These are phyloP conservation scores for Phytophthora agathidicida DNA, from an alignment of 352 stramenopile genomes.

Conservation along the genomic window DNA sequence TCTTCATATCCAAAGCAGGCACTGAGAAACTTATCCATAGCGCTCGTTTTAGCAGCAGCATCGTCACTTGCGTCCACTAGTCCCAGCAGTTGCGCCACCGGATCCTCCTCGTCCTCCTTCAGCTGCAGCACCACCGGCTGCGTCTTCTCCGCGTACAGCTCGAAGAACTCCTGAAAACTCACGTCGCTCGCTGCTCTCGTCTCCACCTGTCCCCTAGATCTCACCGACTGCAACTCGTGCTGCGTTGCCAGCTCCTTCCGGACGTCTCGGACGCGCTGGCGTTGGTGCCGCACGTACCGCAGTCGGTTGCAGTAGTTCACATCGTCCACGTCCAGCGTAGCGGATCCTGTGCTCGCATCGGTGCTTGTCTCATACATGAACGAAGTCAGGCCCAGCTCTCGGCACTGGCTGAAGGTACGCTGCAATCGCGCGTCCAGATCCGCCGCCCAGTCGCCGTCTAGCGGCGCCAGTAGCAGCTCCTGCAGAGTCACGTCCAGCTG, in stretches of 20 bases:
- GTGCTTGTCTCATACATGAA: slow-evolving; percentile 17
- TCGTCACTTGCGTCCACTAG: slow-evolving; percentile 11
- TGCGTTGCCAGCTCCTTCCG: slow-evolving; percentile 21
- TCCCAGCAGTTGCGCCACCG: slow-evolving; percentile 21
- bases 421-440: slow-evolving; percentile 43
- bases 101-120: slow-evolving; percentile 7
- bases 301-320: slow-evolving; percentile 49
- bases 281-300: slow-evolving; percentile 57
- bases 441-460: slow-evolving; percentile 10
- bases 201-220: slow-evolving; percentile 16
- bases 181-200: slow-evolving; percentile 23
- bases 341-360: slow-evolving; percentile 2
- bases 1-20: slow-evolving; percentile 33
- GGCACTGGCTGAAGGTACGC: slow-evolving; percentile 34
- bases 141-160: slow-evolving; percentile 47
- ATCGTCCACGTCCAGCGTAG: slow-evolving; percentile 13
- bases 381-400: slow-evolving; percentile 31
- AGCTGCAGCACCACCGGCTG: slow-evolving; percentile 44
- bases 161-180: slow-evolving; percentile 73
- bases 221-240: neutral
- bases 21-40: slow-evolving; percentile 8
- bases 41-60: neutral
- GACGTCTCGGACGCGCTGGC: slow-evolving; percentile 40
- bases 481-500: slow-evolving; percentile 33
- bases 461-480: slow-evolving; percentile 30